Evolutionary conservation across 768 basidiomycete species (phyloP).

Genomic region (Panaeolus papilionaceus): DNA sequence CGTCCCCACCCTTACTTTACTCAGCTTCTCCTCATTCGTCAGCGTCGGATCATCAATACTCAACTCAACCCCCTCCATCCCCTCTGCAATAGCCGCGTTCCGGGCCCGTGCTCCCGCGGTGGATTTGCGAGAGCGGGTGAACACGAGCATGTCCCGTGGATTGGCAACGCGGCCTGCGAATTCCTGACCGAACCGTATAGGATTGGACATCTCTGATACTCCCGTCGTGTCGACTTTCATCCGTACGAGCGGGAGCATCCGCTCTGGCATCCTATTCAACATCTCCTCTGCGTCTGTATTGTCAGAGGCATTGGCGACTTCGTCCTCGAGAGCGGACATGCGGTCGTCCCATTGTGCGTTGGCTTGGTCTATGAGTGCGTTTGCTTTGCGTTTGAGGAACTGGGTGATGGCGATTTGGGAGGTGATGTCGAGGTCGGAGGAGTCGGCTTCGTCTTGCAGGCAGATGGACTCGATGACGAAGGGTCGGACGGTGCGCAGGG

Average conservation of each 20-base stretch:
- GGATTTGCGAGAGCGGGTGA: slow-evolving; percentile 81
- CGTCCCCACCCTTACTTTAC: slow-evolving; percentile 84
- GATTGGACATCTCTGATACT: slow-evolving; percentile 91
- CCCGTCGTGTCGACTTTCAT: slow-evolving; percentile 94
- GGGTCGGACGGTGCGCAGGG: slow-evolving; percentile 90
- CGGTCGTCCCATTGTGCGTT: slow-evolving; percentile 81
- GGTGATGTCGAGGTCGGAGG: slow-evolving; percentile 74
- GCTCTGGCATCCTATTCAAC: slow-evolving; percentile 38
- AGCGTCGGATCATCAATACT: slow-evolving; percentile 67
- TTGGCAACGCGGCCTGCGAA: slow-evolving; percentile 93
- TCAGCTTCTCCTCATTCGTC: slow-evolving; percentile 72
- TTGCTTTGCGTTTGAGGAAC: slow-evolving; percentile 79
- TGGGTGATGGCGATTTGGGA: slow-evolving; percentile 87
- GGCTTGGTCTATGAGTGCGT: slow-evolving; percentile 79
- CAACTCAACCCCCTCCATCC: slow-evolving; percentile 77
- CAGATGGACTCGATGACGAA: slow-evolving; percentile 88
- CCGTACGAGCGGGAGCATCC: slow-evolving; percentile 88
- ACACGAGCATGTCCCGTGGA: slow-evolving; percentile 91
- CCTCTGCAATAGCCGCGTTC: slow-evolving; percentile 58
- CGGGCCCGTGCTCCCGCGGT: slow-evolving; percentile 30
- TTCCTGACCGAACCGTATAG: slow-evolving; percentile 95
- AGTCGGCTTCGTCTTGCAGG: slow-evolving; percentile 78
- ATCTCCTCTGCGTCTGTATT: neutral
- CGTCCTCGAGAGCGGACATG: slow-evolving; percentile 62
- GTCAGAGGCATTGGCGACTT: slow-evolving; percentile 41